Evolutionary conservation across 495 filamentous ascomycete species (phyloP), one percentile per base, ranked within the genome.

Genomic region (Penicillium taxi): DNA sequence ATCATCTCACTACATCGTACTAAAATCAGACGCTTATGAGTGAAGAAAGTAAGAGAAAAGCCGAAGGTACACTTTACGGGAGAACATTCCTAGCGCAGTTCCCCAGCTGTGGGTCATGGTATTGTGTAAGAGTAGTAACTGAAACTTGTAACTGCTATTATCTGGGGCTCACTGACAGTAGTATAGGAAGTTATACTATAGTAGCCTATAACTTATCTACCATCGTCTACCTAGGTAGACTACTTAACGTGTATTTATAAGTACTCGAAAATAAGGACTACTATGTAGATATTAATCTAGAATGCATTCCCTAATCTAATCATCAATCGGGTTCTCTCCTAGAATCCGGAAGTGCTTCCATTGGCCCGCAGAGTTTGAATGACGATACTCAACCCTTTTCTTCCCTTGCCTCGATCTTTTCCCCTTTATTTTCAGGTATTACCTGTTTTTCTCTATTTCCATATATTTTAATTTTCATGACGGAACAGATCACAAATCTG

Each of bases 1-100:
- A 67, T 67, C 60, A 63, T 61, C 61, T 63, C 51, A 59, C 55
- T 57, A 59, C 56, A 39, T 51, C 48, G 30, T 58, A 59, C 63
- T 61, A 60, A 59, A 55, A 58, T 59, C 63, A 67, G 44, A 54
- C 39, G 42, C 57, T 51, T 57, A 59, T 58, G 56, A 42, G 26
- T 43, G 19, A 44, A 39, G 29, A 24, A 41, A 39, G 36, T 20
- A 26, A 25, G 8, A 16, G 6, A 38, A 32, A 18, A 37, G 20
- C 24, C 9, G 30, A 29, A 48, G 21, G 59, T 57, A 61, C 48
- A 48, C 49, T 50, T 48, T 42, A 48, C 30, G 44, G 41, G 40
- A 35, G 26, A 40, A 29, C 23, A 19, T 20, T 37, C 41, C 60
- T 66, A 63, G 62, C 58, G 52, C 50, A 45, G 12, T 35, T 50